These are phyloP conservation scores for Scleroderma citrinum DNA, from an alignment of 768 basidiomycete species.

Conservation along the genomic window DNA sequence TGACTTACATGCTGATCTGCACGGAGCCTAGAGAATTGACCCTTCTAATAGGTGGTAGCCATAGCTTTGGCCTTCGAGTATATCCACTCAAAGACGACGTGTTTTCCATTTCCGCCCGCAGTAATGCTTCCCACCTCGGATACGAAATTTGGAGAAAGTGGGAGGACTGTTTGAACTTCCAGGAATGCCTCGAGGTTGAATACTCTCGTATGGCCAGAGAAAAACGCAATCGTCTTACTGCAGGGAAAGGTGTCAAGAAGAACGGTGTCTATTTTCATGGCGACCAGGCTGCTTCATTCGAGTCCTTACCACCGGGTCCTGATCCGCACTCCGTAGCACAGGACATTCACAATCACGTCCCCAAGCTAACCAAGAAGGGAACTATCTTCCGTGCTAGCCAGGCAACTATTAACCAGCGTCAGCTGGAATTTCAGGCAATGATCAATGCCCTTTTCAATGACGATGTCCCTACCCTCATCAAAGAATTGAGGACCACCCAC, in stretches of 20 bases:
- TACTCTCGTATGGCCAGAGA: conserved; percentile 57
- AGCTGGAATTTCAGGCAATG: conserved; percentile 52
- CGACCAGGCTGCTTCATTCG: conserved; percentile 76
- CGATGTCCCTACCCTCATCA: conserved; percentile 58
- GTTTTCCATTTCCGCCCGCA: conserved; percentile 14
- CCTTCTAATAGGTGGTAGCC: conserved; percentile 38
- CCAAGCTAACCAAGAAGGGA: conserved; percentile 64
- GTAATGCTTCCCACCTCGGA: conserved; percentile 31
- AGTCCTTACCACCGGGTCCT: conserved; percentile 81
- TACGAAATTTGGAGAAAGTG: conserved; percentile 77
- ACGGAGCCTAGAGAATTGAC: conserved; percentile 1
- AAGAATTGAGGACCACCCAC: conserved; percentile 54
- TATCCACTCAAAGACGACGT: conserved; percentile 37
- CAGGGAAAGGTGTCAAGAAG: conserved; percentile 73
- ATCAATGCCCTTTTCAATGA: conserved; percentile 53
- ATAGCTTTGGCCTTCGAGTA: conserved; percentile 60
- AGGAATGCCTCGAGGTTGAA: conserved; percentile 60
- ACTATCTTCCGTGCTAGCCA: conserved; percentile 68
- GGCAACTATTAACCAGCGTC: conserved; percentile 58
- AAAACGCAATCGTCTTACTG: conserved; percentile 60
- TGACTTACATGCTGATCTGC: conserved; percentile 16
- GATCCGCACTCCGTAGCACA: conserved; percentile 67
- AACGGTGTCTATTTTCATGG: conserved; percentile 62
- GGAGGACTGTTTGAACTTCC: conserved; percentile 80
- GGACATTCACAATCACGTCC: conserved; percentile 61